A percentile compares a stretch with the other conserved stretches of the same genome.
phyloP scores from a whole-genome alignment of 2,329 filamentous ascomycete species.

The Beauveria rudraprayagi region DNA sequence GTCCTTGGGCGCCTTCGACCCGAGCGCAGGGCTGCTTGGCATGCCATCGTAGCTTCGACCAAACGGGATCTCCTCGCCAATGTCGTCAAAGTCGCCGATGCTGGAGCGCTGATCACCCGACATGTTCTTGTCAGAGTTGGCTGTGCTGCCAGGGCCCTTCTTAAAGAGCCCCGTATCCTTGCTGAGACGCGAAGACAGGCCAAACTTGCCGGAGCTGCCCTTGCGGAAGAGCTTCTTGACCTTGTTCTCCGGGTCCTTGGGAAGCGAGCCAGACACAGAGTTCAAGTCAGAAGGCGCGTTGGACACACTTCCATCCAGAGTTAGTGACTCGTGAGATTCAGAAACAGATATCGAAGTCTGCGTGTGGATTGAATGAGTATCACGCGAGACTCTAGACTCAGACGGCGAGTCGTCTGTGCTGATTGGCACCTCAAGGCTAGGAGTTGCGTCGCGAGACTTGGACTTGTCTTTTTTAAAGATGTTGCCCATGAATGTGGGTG shows the following conservation, averaged over 20 bases:
- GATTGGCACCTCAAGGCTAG: conserved; percentile 30
- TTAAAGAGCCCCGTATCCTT: conserved; percentile 50
- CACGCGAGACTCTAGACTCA: conserved; percentile 47
- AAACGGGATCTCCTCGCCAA: conserved; percentile 37
- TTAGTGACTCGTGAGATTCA: conserved; percentile 52
- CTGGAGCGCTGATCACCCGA: conserved; percentile 48
- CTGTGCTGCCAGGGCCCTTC: conserved; percentile 49
- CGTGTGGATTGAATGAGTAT: conserved; percentile 49
- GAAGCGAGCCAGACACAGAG: conserved; percentile 27
- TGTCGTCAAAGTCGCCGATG: conserved; percentile 48
- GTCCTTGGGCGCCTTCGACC: conserved; percentile 39
- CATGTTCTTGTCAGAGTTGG: conserved; percentile 48
- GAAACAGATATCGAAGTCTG: conserved; percentile 42
- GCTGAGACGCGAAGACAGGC: conserved; percentile 46
- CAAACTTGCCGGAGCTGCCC: conserved; percentile 58
- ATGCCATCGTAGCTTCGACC: conserved; percentile 50
- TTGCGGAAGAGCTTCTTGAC: conserved; percentile 56
- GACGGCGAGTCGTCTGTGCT: conserved; percentile 40
- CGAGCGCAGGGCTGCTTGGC: conserved; percentile 48
- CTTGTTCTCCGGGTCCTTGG: conserved; percentile 48
- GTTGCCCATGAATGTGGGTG: conserved; percentile 75
- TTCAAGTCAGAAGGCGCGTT: conserved; percentile 49
- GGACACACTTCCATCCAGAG: conserved; percentile 46
- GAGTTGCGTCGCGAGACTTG: conserved; percentile 26
- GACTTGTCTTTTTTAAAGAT: conserved; percentile 46